Evolutionary conservation across 768 basidiomycete genomes (phyloP).

Genomic region (Lactarius sanguifluus): DNA sequence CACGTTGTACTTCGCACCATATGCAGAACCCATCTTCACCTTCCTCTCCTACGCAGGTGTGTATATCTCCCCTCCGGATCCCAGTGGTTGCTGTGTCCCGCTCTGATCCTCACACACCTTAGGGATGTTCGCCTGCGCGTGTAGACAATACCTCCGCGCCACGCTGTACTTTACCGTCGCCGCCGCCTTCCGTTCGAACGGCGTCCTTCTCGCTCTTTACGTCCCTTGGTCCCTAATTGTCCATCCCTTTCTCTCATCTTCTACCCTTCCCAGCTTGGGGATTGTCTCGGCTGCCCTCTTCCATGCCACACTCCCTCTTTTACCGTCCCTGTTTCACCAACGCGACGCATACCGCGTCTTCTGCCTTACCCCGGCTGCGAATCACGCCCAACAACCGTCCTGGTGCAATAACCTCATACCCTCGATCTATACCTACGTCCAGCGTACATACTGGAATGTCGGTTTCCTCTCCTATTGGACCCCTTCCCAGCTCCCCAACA

Average conservation of each 20-base stretch:
- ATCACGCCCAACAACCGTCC: conserved; percentile 28
- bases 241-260: conserved; percentile 45
- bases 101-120: background rate
- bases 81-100: background rate
- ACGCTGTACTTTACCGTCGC: conserved; percentile 64
- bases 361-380: conserved; percentile 45
- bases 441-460: conserved; percentile 79
- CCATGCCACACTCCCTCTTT: conserved; percentile 48
- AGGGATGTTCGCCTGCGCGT: conserved; percentile 63
- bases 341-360: conserved; percentile 62
- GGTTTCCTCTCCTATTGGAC: conserved; percentile 91
- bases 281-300: conserved; percentile 40
- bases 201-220: conserved; percentile 73
- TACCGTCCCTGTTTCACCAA: conserved; percentile 76
- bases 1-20: conserved; percentile 67
- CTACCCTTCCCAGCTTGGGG: conserved; percentile 38
- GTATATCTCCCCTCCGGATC: conserved; percentile 27
- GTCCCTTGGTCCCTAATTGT: conserved; percentile 70
- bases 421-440: conserved; percentile 78
- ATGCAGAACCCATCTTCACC: conserved; percentile 86
- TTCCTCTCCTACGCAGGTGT: conserved; percentile 72
- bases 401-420: conserved; percentile 73
- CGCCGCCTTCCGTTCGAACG: conserved; percentile 72
- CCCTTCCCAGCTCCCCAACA: conserved; percentile 79
- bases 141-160: conserved; percentile 52